Conservation (phyloP, 75 land plant genomes). For the Ceratopteris richardii region DNA sequence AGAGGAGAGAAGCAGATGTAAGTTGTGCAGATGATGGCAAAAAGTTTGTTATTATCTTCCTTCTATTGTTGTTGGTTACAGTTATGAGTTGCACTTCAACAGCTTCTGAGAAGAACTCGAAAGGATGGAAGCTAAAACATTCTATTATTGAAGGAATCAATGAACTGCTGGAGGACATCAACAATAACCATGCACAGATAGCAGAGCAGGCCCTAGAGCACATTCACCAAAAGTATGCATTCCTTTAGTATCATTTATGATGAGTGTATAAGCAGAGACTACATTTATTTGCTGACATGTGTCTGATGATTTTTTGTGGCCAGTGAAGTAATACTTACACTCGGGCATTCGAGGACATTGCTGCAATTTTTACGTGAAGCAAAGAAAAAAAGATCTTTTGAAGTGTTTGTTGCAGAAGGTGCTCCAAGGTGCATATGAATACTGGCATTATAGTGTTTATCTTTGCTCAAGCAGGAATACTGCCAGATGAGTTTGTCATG, state of each 20-base stretch:
- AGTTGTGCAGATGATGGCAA: too few species aligned
- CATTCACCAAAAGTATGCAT: conserved; percentile 87
- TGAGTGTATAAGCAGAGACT: not conserved
- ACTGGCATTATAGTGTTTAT: too few species aligned
- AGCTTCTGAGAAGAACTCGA: conserved; percentile 87
- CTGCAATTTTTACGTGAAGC: conserved; percentile 88
- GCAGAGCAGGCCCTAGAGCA: conserved; percentile 99
- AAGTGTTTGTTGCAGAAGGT: conserved; percentile 97
- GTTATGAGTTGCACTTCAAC: conserved; percentile 11
- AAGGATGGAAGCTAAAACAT: conserved; percentile 77
- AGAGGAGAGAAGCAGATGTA: conserved; percentile 89
- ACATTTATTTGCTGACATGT: not conserved
- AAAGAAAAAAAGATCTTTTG: conserved; percentile 87
- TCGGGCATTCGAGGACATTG: conserved; percentile 89
- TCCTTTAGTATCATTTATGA: conserved; percentile 2
- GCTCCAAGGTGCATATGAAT: conserved; percentile 88
- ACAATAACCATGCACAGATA: conserved; percentile 84
- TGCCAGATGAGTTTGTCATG: too few species aligned
- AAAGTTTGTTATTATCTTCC: too few species aligned
- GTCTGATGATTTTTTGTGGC: not conserved
- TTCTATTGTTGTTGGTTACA: too few species aligned
- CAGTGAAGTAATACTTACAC: conserved; percentile 97
- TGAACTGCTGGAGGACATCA: conserved; percentile 81
- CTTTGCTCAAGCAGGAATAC: too few species aligned
- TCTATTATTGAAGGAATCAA: conserved; percentile 92